phyloP scores from a whole-genome alignment of 2,329 filamentous ascomycete genomes.

The Talaromyces albobiverticillius region DNA sequence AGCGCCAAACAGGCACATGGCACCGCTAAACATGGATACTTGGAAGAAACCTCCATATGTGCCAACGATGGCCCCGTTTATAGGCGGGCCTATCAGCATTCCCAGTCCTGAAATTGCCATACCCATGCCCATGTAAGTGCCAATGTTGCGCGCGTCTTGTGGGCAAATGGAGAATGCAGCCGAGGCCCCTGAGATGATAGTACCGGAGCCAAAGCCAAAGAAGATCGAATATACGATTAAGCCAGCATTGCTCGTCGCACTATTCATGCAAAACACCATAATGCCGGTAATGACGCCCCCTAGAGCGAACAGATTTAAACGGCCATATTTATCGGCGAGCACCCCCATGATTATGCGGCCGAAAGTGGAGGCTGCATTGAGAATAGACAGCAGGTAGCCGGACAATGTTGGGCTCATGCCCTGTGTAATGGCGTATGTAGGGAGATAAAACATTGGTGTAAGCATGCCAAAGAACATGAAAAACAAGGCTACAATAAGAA shows the following conservation, averaged over 20 bases:
- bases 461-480: conserved; percentile 28
- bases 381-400: conserved; percentile 27
- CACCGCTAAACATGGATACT: conserved; percentile 36
- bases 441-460: conserved; percentile 29
- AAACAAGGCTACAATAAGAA: conserved; percentile 21
- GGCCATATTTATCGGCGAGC: conserved; percentile 31
- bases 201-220: conserved; percentile 34
- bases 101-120: conserved; percentile 39
- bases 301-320: conserved; percentile 25
- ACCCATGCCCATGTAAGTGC: conserved; percentile 22
- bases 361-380: conserved; percentile 32
- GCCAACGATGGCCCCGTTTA: conserved; percentile 45
- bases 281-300: conserved; percentile 24
- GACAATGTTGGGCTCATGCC: conserved; percentile 23
- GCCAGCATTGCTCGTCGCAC: conserved; percentile 20
- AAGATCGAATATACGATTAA: conserved; percentile 30
- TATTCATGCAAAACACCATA: conserved; percentile 28
- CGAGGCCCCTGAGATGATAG: conserved; percentile 26
- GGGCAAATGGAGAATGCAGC: conserved; percentile 17
- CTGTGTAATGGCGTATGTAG: conserved; percentile 22
- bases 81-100: conserved; percentile 48
- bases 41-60: conserved; percentile 39
- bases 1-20: conserved; percentile 11
- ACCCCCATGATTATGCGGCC: conserved; percentile 33
- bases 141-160: conserved; percentile 16